These are phyloP conservation scores for Eustoma russellianum DNA, from an alignment of 257 asterid genomes.

Conservation along the genomic window DNA sequence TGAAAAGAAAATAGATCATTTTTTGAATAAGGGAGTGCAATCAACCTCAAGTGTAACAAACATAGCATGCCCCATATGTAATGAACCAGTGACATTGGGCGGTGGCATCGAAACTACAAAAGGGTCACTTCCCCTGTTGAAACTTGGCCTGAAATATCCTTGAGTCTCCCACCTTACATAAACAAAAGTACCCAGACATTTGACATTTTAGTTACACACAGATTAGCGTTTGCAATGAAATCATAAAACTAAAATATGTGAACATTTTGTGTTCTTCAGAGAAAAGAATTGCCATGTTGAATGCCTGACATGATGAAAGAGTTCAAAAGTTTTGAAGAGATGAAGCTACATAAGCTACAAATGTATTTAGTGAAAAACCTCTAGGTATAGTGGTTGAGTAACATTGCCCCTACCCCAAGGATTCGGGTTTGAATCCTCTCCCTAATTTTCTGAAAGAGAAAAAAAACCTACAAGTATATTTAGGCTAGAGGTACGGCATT, in stretches of 20 bases:
- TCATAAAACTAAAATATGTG: background rate
- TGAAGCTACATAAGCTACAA: too few species aligned
- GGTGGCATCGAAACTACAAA: constrained; percentile 96
- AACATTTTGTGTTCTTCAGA: too few species aligned
- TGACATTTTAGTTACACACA: background rate
- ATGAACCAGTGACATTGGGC: constrained; percentile 94
- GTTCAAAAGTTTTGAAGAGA: too few species aligned
- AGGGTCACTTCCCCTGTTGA: constrained; percentile 59
- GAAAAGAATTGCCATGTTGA: too few species aligned
- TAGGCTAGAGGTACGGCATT: too few species aligned
- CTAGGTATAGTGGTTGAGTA: too few species aligned
- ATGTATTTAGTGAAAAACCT: too few species aligned
- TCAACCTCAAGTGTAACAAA: constrained; percentile 97
- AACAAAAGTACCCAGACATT: constrained; percentile 14
- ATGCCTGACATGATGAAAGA: background rate
- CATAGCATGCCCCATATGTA: constrained; percentile 99
- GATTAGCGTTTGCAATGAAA: background rate
- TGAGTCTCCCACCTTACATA: constrained; percentile 95
- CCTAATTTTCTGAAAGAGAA: too few species aligned
- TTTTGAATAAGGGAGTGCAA: background rate
- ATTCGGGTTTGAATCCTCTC: too few species aligned
- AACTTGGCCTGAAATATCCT: constrained; percentile 87
- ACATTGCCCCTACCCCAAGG: too few species aligned
- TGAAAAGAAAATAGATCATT: constrained; percentile 7
- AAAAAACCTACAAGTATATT: too few species aligned